phyloP scores from a whole-genome alignment of 1,284 basidiomycete species.

The Rhodotorula mucilaginosa region DNA sequence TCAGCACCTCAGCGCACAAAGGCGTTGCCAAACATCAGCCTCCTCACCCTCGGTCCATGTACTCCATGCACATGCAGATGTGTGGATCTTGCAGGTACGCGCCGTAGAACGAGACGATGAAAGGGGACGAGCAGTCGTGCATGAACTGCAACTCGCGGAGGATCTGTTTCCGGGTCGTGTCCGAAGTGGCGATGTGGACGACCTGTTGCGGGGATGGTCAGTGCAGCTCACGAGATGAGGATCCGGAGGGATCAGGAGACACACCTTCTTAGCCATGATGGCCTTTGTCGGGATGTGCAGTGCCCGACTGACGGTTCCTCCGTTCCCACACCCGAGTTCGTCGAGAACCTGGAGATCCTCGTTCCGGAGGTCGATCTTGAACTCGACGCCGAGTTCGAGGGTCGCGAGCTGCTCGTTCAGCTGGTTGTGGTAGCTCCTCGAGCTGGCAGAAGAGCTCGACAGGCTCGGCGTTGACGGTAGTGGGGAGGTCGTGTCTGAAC shows the following conservation, averaged over 20 bases:
- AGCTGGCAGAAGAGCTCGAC: conserved; percentile 8
- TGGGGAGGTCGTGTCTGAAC: neutral
- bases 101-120: conserved; percentile 95
- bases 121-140: conserved; percentile 89
- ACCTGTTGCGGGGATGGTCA: conserved; percentile 58
- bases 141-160: conserved; percentile 96
- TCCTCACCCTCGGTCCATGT: conserved; percentile 69
- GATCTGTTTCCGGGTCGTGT: conserved; percentile 95
- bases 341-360: conserved; percentile 62
- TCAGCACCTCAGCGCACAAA: too few relatives aligned
- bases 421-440: conserved; percentile 23
- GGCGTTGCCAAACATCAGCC: too few relatives aligned
- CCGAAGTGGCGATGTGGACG: conserved; percentile 96
- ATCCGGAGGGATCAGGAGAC: conserved; percentile 13
- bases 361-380: conserved; percentile 51
- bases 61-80: conserved; percentile 99
- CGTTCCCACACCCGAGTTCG: conserved; percentile 95
- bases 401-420: conserved; percentile 43
- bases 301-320: conserved; percentile 95
- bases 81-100: conserved; percentile 95
- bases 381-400: conserved; percentile 50
- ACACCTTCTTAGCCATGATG: conserved; percentile 91
- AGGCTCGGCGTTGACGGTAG: conserved; percentile 30
- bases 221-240: neutral
- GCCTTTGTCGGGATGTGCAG: conserved; percentile 83